phyloP scores from a whole-genome alignment of 1,139 yeast genomes.

The Pichia sp. region DNA sequence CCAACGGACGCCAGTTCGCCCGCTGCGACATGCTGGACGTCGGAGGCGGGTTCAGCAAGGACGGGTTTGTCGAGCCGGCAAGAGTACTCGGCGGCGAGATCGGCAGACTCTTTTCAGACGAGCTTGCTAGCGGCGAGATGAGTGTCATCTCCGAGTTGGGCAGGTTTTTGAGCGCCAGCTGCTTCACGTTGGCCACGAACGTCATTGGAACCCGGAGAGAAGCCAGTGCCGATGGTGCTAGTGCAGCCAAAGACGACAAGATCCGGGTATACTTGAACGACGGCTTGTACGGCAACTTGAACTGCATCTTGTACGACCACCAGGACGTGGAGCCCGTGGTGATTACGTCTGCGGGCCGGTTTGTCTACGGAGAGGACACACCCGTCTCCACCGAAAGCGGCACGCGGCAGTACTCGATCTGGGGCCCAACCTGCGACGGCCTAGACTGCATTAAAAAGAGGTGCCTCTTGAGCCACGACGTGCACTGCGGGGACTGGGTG shows the following conservation, averaged over 20 bases:
- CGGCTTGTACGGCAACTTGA: slow-evolving; percentile 93
- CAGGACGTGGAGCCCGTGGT: slow-evolving; percentile 72
- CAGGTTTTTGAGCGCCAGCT: slow-evolving; percentile 79
- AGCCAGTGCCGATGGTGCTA: not conserved
- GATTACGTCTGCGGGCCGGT: slow-evolving; percentile 50
- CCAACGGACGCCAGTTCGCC: slow-evolving; percentile 38
- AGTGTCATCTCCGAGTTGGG: slow-evolving; percentile 91
- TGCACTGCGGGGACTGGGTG: slow-evolving; percentile 88
- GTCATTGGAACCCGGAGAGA: slow-evolving; percentile 71
- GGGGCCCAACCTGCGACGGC: slow-evolving; percentile 99
- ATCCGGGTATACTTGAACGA: slow-evolving; percentile 78
- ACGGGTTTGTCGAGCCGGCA: slow-evolving; percentile 61
- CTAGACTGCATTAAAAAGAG: slow-evolving; percentile 72
- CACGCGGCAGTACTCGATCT: slow-evolving; percentile 53
- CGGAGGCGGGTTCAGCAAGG: slow-evolving; percentile 89
- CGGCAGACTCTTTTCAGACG: slow-evolving; percentile 52
- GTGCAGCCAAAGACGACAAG: slow-evolving; percentile 11
- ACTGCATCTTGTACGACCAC: slow-evolving; percentile 90
- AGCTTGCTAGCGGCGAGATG: slow-evolving; percentile 35
- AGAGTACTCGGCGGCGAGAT: slow-evolving; percentile 53
- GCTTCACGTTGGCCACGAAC: slow-evolving; percentile 80
- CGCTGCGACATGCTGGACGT: slow-evolving; percentile 59
- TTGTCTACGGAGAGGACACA: slow-evolving; percentile 28
- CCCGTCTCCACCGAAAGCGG: not conserved
- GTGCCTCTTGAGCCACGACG: slow-evolving; percentile 51